A percentile compares a stretch with the other conserved stretches of the same genome.
Evolutionary conservation across 176 grass and related monocot species (phyloP).

Genomic region (Saccharum spontaneum): DNA sequence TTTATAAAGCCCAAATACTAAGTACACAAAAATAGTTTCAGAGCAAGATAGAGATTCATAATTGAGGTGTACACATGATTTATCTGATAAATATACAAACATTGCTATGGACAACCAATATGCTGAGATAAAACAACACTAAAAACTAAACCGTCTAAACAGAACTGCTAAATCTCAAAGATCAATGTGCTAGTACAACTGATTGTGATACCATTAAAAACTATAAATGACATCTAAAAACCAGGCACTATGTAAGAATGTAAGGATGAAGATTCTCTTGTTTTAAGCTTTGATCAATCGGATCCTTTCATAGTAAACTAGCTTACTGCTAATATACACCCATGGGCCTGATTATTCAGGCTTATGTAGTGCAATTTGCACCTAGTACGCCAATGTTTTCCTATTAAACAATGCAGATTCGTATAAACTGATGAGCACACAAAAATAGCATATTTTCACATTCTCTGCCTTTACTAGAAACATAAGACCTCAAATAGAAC

Average conservation of each 20-base stretch:
- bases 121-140: slow-evolving; percentile 17
- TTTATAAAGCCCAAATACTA: neutral
- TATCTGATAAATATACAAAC: neutral
- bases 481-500: no score
- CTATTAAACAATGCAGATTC: neutral
- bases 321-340: neutral
- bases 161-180: neutral
- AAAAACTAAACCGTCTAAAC: neutral
- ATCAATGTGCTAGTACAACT: neutral
- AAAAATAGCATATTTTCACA: neutral
- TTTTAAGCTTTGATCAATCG: slow-evolving; percentile 1
- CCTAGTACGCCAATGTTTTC: neutral
- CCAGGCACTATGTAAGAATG: neutral
- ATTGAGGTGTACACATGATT: slow-evolving; percentile 13
- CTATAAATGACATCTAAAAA: neutral
- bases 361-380: neutral
- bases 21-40: neutral
- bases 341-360: neutral
- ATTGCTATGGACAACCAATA: neutral
- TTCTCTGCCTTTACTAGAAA: no score
- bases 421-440: neutral
- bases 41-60: slow-evolving; percentile 10
- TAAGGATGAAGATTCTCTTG: neutral
- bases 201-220: neutral
- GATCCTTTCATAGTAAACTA: slow-evolving; percentile 19